Conservation (phyloP, 306 rosid species). For the Dalbergia cultrata region DNA sequence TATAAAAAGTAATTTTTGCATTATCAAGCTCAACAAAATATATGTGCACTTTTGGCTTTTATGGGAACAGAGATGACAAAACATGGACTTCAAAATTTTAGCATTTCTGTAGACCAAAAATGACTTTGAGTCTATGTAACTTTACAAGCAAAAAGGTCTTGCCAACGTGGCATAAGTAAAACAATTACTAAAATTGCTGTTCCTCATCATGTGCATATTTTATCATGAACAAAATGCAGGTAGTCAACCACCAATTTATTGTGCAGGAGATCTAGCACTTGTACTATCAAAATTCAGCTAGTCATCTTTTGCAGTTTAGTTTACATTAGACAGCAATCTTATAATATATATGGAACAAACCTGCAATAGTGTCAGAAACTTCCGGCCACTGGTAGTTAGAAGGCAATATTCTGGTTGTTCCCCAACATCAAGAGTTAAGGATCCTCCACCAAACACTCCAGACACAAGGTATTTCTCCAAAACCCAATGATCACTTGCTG, state of each 20-base stretch:
- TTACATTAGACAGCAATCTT: neutral
- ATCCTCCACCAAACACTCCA: slow-evolving; percentile 59
- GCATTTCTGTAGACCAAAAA: slow-evolving; percentile 12
- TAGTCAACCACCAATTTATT: neutral
- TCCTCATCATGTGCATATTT: neutral
- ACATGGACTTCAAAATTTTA: neutral
- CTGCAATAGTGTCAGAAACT: slow-evolving; percentile 73
- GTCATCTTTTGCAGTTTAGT: slow-evolving; percentile 1
- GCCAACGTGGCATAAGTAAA: slow-evolving; percentile 13
- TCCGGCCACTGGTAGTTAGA: slow-evolving; percentile 76
- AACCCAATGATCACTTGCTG: slow-evolving; percentile 72
- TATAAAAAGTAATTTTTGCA: neutral
- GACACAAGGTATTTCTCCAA: slow-evolving; percentile 71
- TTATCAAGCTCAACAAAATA: neutral
- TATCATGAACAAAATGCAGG: neutral
- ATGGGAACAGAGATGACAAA: neutral
- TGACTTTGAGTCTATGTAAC: neutral
- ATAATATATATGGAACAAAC: slow-evolving; percentile 49
- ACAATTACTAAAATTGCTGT: neutral
- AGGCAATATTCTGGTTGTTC: slow-evolving; percentile 67
- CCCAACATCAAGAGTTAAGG: slow-evolving; percentile 48
- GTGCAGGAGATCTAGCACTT: neutral
- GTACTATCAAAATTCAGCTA: neutral
- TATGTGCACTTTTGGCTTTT: neutral
- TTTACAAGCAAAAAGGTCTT: neutral